A percentile compares a stretch with the other conserved stretches of the same genome.
Evolutionary conservation across 495 filamentous ascomycete species (phyloP).

Genomic region (Alectoria sarmentosa): DNA sequence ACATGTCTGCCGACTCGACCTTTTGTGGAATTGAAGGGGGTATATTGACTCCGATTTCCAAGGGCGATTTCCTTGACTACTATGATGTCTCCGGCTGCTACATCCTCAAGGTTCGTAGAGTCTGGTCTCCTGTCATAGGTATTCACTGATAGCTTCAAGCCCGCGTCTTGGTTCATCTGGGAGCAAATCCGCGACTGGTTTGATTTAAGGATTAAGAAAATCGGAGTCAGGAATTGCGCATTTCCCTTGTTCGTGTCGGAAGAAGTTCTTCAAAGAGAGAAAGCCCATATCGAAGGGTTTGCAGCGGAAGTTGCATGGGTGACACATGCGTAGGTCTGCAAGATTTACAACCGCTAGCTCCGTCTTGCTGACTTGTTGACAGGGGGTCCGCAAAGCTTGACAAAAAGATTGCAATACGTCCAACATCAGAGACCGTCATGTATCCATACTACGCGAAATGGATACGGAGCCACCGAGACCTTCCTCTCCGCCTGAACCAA

Average conservation of each 20-base stretch:
- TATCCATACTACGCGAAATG: conserved; percentile 94
- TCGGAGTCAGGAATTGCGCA: conserved; percentile 90
- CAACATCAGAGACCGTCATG: conserved; percentile 92
- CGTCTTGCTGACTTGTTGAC: conserved; percentile 25
- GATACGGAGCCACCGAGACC: conserved; percentile 90
- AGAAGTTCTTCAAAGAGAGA: conserved; percentile 87
- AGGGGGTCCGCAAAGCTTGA: conserved; percentile 86
- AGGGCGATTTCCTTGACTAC: conserved; percentile 86
- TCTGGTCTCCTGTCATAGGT: neutral
- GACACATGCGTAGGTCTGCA: conserved; percentile 69
- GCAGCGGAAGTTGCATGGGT: conserved; percentile 98
- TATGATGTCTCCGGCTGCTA: conserved; percentile 94
- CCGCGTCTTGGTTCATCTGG: conserved; percentile 85
- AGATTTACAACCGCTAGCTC: conserved; percentile 12
- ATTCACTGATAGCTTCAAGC: conserved; percentile 36
- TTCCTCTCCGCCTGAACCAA: conserved; percentile 88
- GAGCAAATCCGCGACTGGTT: conserved; percentile 88
- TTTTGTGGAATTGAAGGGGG: neutral
- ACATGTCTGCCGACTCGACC: neutral
- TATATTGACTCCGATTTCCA: neutral
- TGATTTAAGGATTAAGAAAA: conserved; percentile 72
- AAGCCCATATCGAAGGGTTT: conserved; percentile 96
- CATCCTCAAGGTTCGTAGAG: conserved; percentile 48
- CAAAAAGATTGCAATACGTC: conserved; percentile 90
- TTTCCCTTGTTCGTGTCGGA: conserved; percentile 92